phyloP scores from a whole-genome alignment of 164 flowering plant species.

The Vitis amurensis region DNA sequence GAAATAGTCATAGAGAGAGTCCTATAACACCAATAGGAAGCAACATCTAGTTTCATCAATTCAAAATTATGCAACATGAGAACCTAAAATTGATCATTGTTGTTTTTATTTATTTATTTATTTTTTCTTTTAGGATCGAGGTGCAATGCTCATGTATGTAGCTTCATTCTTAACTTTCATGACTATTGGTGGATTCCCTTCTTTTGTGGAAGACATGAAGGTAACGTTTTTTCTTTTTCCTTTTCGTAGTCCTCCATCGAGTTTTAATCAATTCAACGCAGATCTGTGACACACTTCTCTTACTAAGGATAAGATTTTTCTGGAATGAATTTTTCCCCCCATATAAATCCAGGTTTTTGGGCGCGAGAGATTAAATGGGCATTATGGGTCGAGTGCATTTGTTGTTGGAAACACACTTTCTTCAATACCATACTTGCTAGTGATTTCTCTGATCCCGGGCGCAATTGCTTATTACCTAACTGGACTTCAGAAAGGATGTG shows the following conservation, averaged over 20 bases:
- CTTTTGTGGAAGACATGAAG: constrained; percentile 65
- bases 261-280: too few relatives aligned
- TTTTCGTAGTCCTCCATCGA: too few relatives aligned
- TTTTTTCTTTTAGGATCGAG: constrained; percentile 38
- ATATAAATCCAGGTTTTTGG: constrained; percentile 32
- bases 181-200: constrained; percentile 59
- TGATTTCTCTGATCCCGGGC: constrained; percentile 49
- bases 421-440: constrained; percentile 48
- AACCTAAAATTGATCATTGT: too few relatives aligned
- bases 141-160: constrained; percentile 36
- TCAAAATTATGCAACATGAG: too few relatives aligned
- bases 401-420: constrained; percentile 58
- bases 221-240: constrained; percentile 10
- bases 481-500: constrained; percentile 37
- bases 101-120: too few relatives aligned
- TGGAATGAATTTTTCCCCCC: neutral
- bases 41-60: too few relatives aligned
- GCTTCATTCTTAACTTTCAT: constrained; percentile 45
- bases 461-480: constrained; percentile 47
- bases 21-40: too few relatives aligned
- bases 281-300: neutral
- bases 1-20: too few relatives aligned
- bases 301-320: too few relatives aligned
- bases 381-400: constrained; percentile 50
- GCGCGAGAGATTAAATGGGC: constrained; percentile 63